Evolutionary conservation across 2,329 filamentous ascomycete genomes (phyloP).

Genomic region (Trichoderma arundinaceum): DNA sequence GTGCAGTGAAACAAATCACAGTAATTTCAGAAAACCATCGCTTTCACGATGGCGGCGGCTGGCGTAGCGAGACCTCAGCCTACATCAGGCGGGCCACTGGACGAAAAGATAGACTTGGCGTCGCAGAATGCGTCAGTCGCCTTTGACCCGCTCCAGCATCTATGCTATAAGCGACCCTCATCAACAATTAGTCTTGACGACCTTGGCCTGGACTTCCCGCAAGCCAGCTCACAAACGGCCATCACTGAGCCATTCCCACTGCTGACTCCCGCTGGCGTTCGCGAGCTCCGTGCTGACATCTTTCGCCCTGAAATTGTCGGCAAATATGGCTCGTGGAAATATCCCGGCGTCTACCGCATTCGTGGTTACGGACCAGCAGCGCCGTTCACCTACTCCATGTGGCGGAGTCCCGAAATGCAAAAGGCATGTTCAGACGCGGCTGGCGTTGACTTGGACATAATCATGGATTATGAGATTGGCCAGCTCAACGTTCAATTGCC

Average conservation of each 20-base stretch:
- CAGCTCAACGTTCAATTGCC: slow-evolving; percentile 58
- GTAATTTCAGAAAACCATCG: background rate
- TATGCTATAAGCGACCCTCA: slow-evolving; percentile 17
- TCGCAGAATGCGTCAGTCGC: background rate
- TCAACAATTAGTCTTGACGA: slow-evolving; percentile 30
- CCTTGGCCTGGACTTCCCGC: slow-evolving; percentile 13
- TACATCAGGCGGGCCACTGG: background rate
- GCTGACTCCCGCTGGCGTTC: slow-evolving; percentile 17
- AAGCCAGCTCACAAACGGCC: slow-evolving; percentile 26
- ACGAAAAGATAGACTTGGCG: background rate
- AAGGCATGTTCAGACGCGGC: slow-evolving; percentile 52
- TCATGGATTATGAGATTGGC: slow-evolving; percentile 62
- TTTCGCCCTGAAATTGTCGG: slow-evolving; percentile 28
- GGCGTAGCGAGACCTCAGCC: slow-evolving; percentile 1
- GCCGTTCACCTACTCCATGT: slow-evolving; percentile 39
- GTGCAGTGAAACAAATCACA: background rate
- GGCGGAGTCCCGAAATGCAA: slow-evolving; percentile 62
- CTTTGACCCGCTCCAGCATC: slow-evolving; percentile 23
- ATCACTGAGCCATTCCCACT: slow-evolving; percentile 29
- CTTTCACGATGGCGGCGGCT: slow-evolving; percentile 9
- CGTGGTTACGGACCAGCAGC: slow-evolving; percentile 27
- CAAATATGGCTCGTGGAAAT: slow-evolving; percentile 31
- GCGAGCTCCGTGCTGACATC: slow-evolving; percentile 24
- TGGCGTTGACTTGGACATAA: slow-evolving; percentile 62
- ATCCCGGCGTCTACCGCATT: slow-evolving; percentile 30